Evolutionary conservation across 1,284 basidiomycete species (phyloP).

Genomic region (Mycosarcoma maydis): DNA sequence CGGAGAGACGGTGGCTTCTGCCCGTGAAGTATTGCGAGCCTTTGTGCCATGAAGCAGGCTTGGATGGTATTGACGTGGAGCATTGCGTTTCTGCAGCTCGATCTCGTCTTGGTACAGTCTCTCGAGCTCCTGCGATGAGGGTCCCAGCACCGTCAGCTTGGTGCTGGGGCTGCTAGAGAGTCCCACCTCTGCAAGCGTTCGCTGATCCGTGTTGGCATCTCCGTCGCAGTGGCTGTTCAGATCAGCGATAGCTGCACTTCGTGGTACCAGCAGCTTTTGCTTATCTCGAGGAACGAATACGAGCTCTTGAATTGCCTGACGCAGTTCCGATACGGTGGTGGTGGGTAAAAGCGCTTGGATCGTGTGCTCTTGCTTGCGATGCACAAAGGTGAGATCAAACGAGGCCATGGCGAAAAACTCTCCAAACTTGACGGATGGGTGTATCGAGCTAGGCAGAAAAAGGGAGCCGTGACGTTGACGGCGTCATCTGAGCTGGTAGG

Average conservation of each 20-base stretch:
- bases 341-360: conserved; percentile 4
- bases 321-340: conserved; percentile 25
- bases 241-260: conserved; percentile 27
- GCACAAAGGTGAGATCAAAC: conserved; percentile 17
- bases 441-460: too few relatives aligned
- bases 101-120: conserved; percentile 20
- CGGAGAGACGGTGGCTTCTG: conserved; percentile 19
- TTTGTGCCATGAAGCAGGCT: conserved; percentile 53
- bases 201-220: conserved; percentile 2
- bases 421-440: too few relatives aligned
- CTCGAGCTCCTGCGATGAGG: conserved; percentile 42
- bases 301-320: conserved; percentile 29
- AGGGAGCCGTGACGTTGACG: too few relatives aligned
- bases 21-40: conserved; percentile 34
- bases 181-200: conserved; percentile 27
- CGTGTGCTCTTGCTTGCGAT: conserved; percentile 29
- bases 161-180: conserved; percentile 4
- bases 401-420: too few relatives aligned
- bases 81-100: conserved; percentile 38
- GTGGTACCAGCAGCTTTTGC: conserved; percentile 50
- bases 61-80: conserved; percentile 54
- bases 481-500: too few relatives aligned
- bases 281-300: conserved; percentile 39
- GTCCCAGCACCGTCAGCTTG: conserved; percentile 49
- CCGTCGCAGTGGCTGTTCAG: conserved; percentile 17